phyloP scores from a whole-genome alignment of 805 yeast species.

The Candida ulmi region DNA sequence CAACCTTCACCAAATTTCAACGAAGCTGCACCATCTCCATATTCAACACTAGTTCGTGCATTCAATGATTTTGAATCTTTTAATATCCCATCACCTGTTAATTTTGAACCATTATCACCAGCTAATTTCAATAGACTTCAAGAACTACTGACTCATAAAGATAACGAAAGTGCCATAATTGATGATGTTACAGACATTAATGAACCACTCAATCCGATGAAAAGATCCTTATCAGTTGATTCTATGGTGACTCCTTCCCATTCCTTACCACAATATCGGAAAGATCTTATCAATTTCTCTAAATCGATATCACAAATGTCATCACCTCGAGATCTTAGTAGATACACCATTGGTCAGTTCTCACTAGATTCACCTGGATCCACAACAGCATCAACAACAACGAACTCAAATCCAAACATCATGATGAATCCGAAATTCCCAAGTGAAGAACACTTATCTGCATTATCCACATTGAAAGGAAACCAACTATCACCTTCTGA shows the following conservation, averaged over 20 bases:
- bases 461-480: not conserved
- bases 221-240: constrained; percentile 15
- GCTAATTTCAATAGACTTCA: not conserved
- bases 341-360: too few relatives aligned
- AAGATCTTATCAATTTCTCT: constrained; percentile 15
- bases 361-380: too few relatives aligned
- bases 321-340: not conserved
- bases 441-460: too few relatives aligned
- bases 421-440: not conserved
- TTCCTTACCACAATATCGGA: constrained; percentile 20
- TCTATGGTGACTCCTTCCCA: constrained; percentile 8
- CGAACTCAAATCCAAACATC: not conserved
- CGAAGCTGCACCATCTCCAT: constrained; percentile 11
- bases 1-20: not conserved
- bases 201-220: not conserved
- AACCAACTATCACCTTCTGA: constrained; percentile 1
- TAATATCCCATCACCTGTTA: constrained; percentile 15
- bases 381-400: not conserved
- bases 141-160: not conserved
- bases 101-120: constrained; percentile 12
- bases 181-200: not conserved
- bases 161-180: not conserved
- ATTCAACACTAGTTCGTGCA: constrained; percentile 17
- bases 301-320: not conserved
- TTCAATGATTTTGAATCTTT: constrained; percentile 20